These are phyloP conservation scores for Prunus salicina DNA, from an alignment of 306 rosid species.

Conservation along the genomic window DNA sequence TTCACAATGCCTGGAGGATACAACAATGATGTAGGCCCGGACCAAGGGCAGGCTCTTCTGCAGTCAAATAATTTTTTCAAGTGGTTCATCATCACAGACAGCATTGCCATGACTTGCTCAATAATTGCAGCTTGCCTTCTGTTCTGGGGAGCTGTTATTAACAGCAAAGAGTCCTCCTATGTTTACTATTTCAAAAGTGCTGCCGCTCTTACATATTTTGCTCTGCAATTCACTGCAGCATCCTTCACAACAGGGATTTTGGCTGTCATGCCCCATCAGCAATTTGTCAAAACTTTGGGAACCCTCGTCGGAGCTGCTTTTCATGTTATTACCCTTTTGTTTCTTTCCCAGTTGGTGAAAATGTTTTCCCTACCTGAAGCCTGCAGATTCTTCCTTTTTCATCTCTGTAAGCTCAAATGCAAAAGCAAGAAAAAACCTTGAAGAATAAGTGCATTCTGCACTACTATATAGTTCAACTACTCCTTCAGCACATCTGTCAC, in stretches of 20 bases:
- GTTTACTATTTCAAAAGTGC: background rate
- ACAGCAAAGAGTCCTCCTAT: background rate
- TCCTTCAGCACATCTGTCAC: no score
- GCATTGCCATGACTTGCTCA: background rate
- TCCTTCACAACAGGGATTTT: background rate
- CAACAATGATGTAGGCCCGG: background rate
- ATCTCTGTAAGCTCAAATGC: background rate
- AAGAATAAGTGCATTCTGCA: background rate
- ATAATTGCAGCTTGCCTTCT: constrained; percentile 2
- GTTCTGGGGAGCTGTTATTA: background rate
- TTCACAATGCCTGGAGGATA: constrained; percentile 12
- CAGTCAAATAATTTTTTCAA: background rate
- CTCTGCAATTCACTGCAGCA: background rate
- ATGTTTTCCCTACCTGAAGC: background rate
- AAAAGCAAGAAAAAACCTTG: background rate
- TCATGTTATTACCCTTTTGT: background rate
- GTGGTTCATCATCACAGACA: background rate
- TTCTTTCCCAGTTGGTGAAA: background rate
- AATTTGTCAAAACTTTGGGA: background rate
- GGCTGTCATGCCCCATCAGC: background rate
- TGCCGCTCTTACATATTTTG: background rate
- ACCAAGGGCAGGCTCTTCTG: background rate
- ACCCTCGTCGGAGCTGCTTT: background rate
- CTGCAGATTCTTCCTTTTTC: background rate
- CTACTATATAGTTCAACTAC: background rate